Conservation (phyloP, 345 rosid genomes). For the Zanthoxylum bungeanum region DNA sequence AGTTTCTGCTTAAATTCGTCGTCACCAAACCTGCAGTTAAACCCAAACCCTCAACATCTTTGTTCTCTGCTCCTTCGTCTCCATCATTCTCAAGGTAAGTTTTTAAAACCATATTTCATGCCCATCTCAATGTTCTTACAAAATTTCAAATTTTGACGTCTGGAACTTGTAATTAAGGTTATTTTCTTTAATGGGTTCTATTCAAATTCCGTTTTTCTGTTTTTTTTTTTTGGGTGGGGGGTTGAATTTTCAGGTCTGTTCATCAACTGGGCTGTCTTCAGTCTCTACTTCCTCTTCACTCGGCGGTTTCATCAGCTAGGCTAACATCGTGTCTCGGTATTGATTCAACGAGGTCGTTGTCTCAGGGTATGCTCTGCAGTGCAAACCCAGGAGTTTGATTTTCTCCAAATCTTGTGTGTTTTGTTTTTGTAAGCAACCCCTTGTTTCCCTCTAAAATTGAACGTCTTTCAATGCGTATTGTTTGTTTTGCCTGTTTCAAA, state of each 20-base stretch:
- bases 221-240: neutral
- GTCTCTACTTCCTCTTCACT: constrained; percentile 79
- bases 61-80: constrained; percentile 38
- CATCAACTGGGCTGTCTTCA: constrained; percentile 67
- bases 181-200: constrained; percentile 8
- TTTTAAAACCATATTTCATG: neutral
- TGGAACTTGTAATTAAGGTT: neutral
- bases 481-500: neutral
- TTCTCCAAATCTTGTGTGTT: constrained; percentile 50
- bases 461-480: neutral
- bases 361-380: constrained; percentile 99
- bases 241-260: constrained; percentile 47
- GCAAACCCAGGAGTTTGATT: constrained; percentile 96
- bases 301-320: constrained; percentile 81
- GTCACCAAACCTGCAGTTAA: constrained; percentile 47
- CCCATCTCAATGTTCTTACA: neutral
- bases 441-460: constrained; percentile 23
- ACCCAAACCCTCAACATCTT: constrained; percentile 40
- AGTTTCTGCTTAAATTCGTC: constrained; percentile 50
- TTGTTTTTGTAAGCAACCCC: constrained; percentile 66
- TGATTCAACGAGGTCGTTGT: constrained; percentile 76
- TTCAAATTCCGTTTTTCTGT: neutral
- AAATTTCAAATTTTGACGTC: constrained; percentile 4
- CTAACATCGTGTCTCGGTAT: constrained; percentile 85
- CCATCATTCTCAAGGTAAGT: constrained; percentile 46